Evolutionary conservation across 164 flowering plant genomes (phyloP).

Genomic region (Magnolia kwangsiensis): DNA sequence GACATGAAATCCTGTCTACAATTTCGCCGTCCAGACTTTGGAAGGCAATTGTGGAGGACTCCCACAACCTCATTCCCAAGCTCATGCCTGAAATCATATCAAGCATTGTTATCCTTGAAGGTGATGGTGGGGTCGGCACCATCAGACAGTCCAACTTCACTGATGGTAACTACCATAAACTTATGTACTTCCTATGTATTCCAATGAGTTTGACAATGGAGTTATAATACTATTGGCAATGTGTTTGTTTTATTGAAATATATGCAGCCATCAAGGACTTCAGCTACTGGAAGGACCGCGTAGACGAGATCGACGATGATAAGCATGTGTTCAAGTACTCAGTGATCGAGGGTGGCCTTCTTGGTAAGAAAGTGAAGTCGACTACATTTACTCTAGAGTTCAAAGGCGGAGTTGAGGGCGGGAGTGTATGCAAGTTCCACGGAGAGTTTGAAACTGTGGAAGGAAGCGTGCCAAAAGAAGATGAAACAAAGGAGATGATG

Average conservation of each 20-base stretch:
- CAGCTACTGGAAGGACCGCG: slow-evolving; percentile 4
- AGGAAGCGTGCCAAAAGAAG: background rate
- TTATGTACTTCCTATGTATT: no score
- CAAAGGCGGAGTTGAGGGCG: background rate
- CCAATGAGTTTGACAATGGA: no score
- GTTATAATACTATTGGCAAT: no score
- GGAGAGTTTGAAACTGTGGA: background rate
- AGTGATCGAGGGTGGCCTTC: slow-evolving; percentile 5
- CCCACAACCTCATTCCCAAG: slow-evolving; percentile 8
- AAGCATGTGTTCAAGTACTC: background rate
- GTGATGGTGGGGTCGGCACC: slow-evolving; percentile 5
- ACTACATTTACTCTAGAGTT: background rate
- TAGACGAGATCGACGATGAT: background rate
- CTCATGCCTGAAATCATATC: slow-evolving; percentile 7
- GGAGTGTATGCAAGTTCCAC: slow-evolving; percentile 1
- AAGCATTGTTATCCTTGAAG: background rate
- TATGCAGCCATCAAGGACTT: slow-evolving; percentile 3
- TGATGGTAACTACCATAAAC: background rate
- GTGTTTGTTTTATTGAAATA: background rate
- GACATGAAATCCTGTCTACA: background rate
- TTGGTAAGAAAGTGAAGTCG: slow-evolving; percentile 8
- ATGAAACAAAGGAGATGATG: background rate
- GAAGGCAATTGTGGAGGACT: slow-evolving; percentile 2
- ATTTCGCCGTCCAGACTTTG: background rate
- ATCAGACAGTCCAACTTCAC: slow-evolving; percentile 5